Base-by-base conservation (phyloP, 2,329 filamentous ascomycete genomes). In the Aspergillus sp. region DNA sequence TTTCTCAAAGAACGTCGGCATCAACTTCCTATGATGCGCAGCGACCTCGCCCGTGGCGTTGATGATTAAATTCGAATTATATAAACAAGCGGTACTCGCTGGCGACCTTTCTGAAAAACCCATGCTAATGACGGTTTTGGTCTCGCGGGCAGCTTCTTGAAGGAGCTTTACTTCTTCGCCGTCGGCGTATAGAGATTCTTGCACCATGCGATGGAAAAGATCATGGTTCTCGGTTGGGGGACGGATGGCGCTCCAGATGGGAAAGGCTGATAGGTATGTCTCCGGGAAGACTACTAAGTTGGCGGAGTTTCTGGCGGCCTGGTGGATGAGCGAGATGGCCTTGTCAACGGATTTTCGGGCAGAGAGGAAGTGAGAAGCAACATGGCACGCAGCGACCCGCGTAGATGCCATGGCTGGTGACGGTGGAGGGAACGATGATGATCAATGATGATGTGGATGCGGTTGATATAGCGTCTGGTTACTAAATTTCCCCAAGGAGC, bases 1-100 rank as follows among this genome's bases (percentile, higher is more conserved):
- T 62, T 85, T 85, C 69, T 86, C 84, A 59, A 80, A 85, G 66
- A 84, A 85, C 0, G 83, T 85, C 0, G 83, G 81, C 67, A 83
- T 75, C 1, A 85, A 67, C 57, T 86, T 86, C 1, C 83, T 74
- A 58, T 85, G 82, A 57, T 85, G 82, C 0, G 81, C 76, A 2
- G 82, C 58, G 1, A 85, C 71, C 3, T 80, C 65, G 0, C 83
- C 83, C 3, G 75, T 60, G 2, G 66, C 60, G 0, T 71, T 72
- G 49, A 85, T 81, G 20, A 84, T 69, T 0, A 85, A 14, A 26
- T 83, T 83, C 0, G 81, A 79, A 63, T 85, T 85, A 67, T 78
- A 85, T 1, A 85, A 60, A 0, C 77, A 81, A 0, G 77, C 82
- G 22, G 71, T 72, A 62, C 81, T 82, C 72, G 70, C 0, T 69